Percentiles rank a stretch among this genome's conserved stretches.
These are phyloP conservation scores for Coniochaeta prunicola DNA, from an alignment of 2,329 filamentous ascomycete species.

Conservation along the genomic window DNA sequence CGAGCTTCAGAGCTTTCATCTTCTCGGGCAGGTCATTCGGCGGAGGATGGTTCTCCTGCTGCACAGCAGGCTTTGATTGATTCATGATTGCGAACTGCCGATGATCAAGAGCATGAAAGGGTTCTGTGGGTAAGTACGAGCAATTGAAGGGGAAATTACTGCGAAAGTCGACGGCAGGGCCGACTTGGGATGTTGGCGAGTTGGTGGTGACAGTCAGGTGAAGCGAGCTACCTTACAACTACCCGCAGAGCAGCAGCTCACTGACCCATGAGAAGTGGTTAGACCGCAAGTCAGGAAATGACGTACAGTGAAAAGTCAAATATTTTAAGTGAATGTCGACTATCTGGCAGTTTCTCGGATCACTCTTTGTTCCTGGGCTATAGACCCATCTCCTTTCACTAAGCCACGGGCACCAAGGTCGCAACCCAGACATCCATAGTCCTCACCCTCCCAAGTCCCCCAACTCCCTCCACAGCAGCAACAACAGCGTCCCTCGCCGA, in stretches of 20 bases:
- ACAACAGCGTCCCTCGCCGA: constrained; percentile 25
- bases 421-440: constrained; percentile 35
- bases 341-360: background rate
- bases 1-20: background rate
- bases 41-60: background rate
- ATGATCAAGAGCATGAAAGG: no score
- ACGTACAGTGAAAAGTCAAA: no score
- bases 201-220: background rate
- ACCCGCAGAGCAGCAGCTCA: background rate
- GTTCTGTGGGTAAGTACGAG: no score
- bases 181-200: no score
- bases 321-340: no score
- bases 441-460: constrained; percentile 20
- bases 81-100: background rate
- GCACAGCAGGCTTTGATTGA: background rate
- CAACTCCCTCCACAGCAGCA: constrained; percentile 18
- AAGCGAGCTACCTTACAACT: background rate
- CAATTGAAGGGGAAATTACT: no score
- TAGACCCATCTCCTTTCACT: background rate
- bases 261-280: background rate
- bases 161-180: no score
- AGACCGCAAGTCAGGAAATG: background rate
- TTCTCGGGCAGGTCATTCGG: background rate
- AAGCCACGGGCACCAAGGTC: background rate
- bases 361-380: background rate